Evolutionary conservation across 805 yeast genomes (phyloP), one percentile per base, ranked within the genome.

Genomic region (Saccharomycopsis synnaedendra): DNA sequence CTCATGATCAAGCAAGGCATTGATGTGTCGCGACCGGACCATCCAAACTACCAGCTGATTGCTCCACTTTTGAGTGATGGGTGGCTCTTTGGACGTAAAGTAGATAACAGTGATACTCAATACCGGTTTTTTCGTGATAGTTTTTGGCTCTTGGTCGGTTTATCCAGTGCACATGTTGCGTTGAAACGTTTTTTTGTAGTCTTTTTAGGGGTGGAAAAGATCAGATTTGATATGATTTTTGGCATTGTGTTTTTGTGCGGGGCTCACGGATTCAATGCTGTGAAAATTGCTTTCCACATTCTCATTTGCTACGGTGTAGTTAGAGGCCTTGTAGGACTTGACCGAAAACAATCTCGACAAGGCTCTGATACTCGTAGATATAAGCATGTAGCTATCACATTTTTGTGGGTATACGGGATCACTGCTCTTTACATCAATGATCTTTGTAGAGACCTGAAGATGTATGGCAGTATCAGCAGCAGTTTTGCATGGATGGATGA

Each of bases 71-170:
- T 90, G 45, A 71, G 82, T 32, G 69, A 77, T 4, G 97, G 98
- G 4, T 90, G 97, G 97, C 66, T 88, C 56, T 76, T 82, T 60
- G 96, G 95, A 5, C 67, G 96, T 30, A 83, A 82, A 63, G 95
- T 87, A 39, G 98, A 93, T 62, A 89, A 90, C 60, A 83, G 95
- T 4, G 99, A 93, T 61, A 69, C 72, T 33, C 99, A 93, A 63
- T 93, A 90, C 59, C 65, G 85, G 30, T 86, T 88, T 58, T 87
- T 93, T 60, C 74, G 98, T 57, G 82, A 84, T 59, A 88, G 88
- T 59, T 70, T 90, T 54, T 74, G 77, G 8, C 60, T 83, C 43
- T 65, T 93, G 43, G 54, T 59, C 0, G 60, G 68, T 1, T 3
- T 34, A n/a, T n/a, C n/a, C 10, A n/a, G 10, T 34, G 8, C n/a